phyloP scores from a whole-genome alignment of 176 grass and related monocot species.

The maize (Zea mays) region Zm-B73-REFERENCE-NAM-5.0 NC_050104.1:17964001-17964500 shows the following conservation, averaged over 20 bases:
- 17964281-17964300: slow-evolving; percentile 56
- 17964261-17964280: slow-evolving; percentile 44
- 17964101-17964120: slow-evolving; percentile 41
- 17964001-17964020: slow-evolving; percentile 10
- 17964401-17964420: slow-evolving; percentile 46
- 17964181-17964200: slow-evolving; percentile 42
- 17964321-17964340: slow-evolving; percentile 49
- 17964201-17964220: slow-evolving; percentile 55
- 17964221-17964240: slow-evolving; percentile 53
- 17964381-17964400: slow-evolving; percentile 59
- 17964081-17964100: slow-evolving; percentile 41
- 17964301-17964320: slow-evolving; percentile 52
- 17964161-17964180: slow-evolving; percentile 34
- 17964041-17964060: background rate
- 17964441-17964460: slow-evolving; percentile 51
- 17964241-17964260: slow-evolving; percentile 52
- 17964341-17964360: slow-evolving; percentile 57
- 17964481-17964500: slow-evolving; percentile 38
- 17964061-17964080: slow-evolving; percentile 59
- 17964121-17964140: slow-evolving; percentile 42
- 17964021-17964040: background rate
- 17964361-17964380: slow-evolving; percentile 52
- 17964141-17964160: slow-evolving; percentile 17
- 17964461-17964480: slow-evolving; percentile 54
- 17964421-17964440: slow-evolving; percentile 43